These are phyloP conservation scores for Phtheirospermum japonicum DNA, from an alignment of 257 asterid species.

Conservation along the genomic window DNA sequence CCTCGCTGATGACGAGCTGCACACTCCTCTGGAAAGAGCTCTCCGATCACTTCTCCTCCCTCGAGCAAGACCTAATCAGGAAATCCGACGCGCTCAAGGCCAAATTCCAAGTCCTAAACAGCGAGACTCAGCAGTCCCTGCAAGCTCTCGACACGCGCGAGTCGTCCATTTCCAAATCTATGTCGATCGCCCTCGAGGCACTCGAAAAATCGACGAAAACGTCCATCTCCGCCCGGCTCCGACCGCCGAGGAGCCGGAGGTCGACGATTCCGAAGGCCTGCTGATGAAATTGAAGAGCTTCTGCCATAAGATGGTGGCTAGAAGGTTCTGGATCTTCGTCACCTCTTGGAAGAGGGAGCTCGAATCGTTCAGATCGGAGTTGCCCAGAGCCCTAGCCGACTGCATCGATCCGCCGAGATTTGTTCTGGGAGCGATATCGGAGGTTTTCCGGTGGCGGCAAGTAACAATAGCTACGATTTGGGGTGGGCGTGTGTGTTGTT, in stretches of 20 bases:
- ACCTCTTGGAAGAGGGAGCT: constrained; percentile 75
- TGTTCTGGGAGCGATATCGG: constrained; percentile 85
- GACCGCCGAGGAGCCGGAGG: constrained; percentile 41
- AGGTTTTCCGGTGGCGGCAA: constrained; percentile 67
- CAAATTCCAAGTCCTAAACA: constrained; percentile 47
- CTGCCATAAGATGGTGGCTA: constrained; percentile 64
- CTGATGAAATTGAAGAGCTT: constrained; percentile 49
- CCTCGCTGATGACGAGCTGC: constrained; percentile 97
- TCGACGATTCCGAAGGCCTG: constrained; percentile 66
- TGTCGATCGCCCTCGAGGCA: constrained; percentile 46
- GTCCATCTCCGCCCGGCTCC: constrained; percentile 32
- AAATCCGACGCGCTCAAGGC: constrained; percentile 67
- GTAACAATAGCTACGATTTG: constrained; percentile 47
- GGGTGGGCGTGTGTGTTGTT: too few species aligned
- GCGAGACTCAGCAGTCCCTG: constrained; percentile 55
- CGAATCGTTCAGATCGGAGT: constrained; percentile 55
- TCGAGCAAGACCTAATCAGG: constrained; percentile 72
- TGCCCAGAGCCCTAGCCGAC: constrained; percentile 60
- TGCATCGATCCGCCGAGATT: constrained; percentile 96
- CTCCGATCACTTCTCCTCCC: constrained; percentile 87
- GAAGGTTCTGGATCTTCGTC: constrained; percentile 70
- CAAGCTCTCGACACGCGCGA: constrained; percentile 73
- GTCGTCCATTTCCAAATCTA: constrained; percentile 55
- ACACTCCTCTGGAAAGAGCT: constrained; percentile 98
- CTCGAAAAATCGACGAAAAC: constrained; percentile 40